These are phyloP conservation scores for Rhizomucor miehei DNA, from an alignment of 371 early-diverging fungal genomes.

Conservation along the genomic window DNA sequence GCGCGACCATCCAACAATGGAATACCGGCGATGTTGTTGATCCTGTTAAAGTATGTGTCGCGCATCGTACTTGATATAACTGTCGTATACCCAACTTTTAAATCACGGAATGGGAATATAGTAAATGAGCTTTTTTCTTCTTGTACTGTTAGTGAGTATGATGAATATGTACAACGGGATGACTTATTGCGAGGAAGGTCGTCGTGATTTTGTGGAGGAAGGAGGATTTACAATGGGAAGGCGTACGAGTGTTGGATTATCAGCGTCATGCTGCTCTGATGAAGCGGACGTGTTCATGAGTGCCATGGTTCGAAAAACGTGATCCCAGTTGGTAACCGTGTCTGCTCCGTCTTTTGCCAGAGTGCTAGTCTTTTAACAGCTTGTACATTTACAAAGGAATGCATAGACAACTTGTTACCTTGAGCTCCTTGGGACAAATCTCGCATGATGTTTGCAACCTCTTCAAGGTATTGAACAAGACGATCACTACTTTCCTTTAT, in stretches of 20 bases:
- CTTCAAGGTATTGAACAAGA: constrained; percentile 8
- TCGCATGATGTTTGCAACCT: constrained; percentile 3
- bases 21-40: constrained; percentile 39
- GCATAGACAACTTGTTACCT: not conserved
- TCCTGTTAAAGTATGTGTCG: constrained; percentile 41
- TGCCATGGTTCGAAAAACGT: constrained; percentile 11
- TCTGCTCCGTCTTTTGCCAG: constrained; percentile 3
- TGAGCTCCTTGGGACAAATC: constrained; percentile 5
- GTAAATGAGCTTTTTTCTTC: too few species aligned
- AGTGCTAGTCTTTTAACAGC: not conserved
- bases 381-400: not conserved
- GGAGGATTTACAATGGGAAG: constrained; percentile 1
- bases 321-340: constrained; percentile 8
- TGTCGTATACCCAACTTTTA: too few species aligned
- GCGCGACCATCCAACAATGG: constrained; percentile 37
- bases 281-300: not conserved
- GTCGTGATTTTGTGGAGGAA: not conserved
- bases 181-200: not conserved
- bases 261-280: not conserved
- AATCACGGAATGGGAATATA: too few species aligned
- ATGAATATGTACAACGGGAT: not conserved
- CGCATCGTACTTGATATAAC: constrained; percentile 16
- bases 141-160: too few species aligned
- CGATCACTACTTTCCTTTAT: constrained; percentile 7
- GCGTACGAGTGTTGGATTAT: constrained; percentile 3